phyloP scores from a whole-genome alignment of 2,329 filamentous ascomycete genomes.

The Penicillium hordei region DNA sequence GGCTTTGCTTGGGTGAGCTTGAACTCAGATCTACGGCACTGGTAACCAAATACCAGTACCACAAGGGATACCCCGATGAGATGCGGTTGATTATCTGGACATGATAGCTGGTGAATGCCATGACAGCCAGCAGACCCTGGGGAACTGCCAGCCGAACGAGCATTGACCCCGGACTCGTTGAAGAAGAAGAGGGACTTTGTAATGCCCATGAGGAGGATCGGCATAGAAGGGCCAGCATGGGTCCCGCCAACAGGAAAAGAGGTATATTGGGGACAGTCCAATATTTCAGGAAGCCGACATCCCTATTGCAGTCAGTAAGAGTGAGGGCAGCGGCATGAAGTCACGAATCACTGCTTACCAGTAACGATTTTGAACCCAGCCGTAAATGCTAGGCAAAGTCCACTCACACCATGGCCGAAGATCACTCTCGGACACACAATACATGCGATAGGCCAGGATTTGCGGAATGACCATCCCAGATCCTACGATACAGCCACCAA shows the following conservation, averaged over 20 bases:
- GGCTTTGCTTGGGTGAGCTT: slow-evolving; percentile 20
- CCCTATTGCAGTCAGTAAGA: slow-evolving; percentile 56
- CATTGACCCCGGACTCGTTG: slow-evolving; percentile 28
- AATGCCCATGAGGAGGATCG: slow-evolving; percentile 57
- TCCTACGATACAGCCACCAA: slow-evolving; percentile 68
- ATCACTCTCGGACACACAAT: slow-evolving; percentile 52
- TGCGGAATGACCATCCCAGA: slow-evolving; percentile 72
- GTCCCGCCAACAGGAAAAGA: slow-evolving; percentile 78
- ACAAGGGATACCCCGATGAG: slow-evolving; percentile 82
- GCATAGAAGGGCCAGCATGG: slow-evolving; percentile 69
- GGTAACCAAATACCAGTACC: slow-evolving; percentile 78
- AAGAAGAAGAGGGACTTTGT: slow-evolving; percentile 31
- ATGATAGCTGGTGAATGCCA: slow-evolving; percentile 80
- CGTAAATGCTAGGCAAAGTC: slow-evolving; percentile 80
- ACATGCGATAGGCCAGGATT: slow-evolving; percentile 68
- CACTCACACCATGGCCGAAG: slow-evolving; percentile 72
- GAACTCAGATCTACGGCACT: slow-evolving; percentile 24
- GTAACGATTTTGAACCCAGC: slow-evolving; percentile 84
- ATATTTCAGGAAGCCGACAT: slow-evolving; percentile 82
- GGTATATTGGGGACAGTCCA: slow-evolving; percentile 87
- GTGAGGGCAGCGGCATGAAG: not conserved
- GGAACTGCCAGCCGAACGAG: slow-evolving; percentile 63
- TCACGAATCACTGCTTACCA: slow-evolving; percentile 61
- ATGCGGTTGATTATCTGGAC: slow-evolving; percentile 92
- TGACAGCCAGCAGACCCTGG: slow-evolving; percentile 68